phyloP scores from a whole-genome alignment of 2,329 filamentous ascomycete genomes.

The Pseudonectria buxi region DNA sequence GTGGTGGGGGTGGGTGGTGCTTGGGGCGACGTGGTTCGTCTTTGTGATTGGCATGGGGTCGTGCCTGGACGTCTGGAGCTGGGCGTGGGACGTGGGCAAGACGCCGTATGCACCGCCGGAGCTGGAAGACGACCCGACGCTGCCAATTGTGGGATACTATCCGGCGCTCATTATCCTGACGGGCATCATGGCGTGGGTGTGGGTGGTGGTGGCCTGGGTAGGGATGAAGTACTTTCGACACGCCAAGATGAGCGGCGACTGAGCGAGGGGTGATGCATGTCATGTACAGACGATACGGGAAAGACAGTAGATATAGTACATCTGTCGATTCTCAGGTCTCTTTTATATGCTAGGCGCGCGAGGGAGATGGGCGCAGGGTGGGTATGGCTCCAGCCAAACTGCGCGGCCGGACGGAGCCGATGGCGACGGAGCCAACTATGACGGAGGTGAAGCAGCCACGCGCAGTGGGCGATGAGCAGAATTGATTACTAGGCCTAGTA shows the following conservation, averaged over 20 bases:
- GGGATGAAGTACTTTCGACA: slow-evolving; percentile 99
- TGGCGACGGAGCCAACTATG: no score
- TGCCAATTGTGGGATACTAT: slow-evolving; percentile 96
- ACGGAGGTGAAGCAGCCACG: no score
- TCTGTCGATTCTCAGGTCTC: no score
- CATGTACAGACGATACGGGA: neutral
- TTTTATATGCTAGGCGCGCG: no score
- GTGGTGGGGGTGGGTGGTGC: slow-evolving; percentile 95
- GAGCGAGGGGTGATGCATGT: no score
- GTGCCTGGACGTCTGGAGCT: slow-evolving; percentile 91
- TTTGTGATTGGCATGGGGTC: slow-evolving; percentile 97
- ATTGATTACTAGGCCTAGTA: no score
- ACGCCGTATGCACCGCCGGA: slow-evolving; percentile 94
- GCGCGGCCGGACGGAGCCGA: no score
- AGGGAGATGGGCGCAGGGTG: no score
- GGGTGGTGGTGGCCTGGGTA: slow-evolving; percentile 95
- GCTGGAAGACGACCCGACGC: slow-evolving; percentile 85
- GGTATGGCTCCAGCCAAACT: no score
- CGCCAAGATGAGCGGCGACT: slow-evolving; percentile 75
- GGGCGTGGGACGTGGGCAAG: slow-evolving; percentile 98
- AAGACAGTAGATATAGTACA: neutral
- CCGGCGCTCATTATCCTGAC: slow-evolving; percentile 89
- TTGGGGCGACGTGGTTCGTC: slow-evolving; percentile 87
- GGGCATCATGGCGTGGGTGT: slow-evolving; percentile 96
- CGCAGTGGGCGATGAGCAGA: no score